These are phyloP conservation scores for Poa pratensis DNA, from an alignment of 176 grass and related monocot species.

Conservation along the genomic window DNA sequence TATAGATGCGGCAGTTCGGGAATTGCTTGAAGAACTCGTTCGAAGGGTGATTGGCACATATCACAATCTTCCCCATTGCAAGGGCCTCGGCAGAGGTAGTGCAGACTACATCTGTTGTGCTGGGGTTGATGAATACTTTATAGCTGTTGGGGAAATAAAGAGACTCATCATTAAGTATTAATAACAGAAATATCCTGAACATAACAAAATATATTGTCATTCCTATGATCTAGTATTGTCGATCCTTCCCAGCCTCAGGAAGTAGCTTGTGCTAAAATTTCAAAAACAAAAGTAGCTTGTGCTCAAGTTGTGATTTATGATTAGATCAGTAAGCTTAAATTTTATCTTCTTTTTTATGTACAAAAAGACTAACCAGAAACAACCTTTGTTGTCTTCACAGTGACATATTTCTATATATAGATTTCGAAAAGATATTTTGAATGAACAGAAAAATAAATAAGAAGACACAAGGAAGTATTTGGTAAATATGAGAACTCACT, in stretches of 20 bases:
- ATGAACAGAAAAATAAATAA: not conserved
- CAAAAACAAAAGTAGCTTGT: not conserved
- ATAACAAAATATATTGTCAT: slow-evolving; percentile 16
- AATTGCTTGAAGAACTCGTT: slow-evolving; percentile 99
- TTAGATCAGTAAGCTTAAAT: slow-evolving; percentile 10
- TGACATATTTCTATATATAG: not conserved
- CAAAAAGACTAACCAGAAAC: not conserved
- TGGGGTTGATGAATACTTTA: slow-evolving; percentile 94
- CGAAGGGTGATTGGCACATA: slow-evolving; percentile 95
- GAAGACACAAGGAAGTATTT: not conserved
- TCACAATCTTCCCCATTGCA: slow-evolving; percentile 96
- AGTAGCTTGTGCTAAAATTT: not conserved
- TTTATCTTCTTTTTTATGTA: not conserved
- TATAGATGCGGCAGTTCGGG: slow-evolving; percentile 82
- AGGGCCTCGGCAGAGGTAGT: slow-evolving; percentile 91
- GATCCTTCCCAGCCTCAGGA: not conserved
- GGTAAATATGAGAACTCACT: slow-evolving; percentile 67
- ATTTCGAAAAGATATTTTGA: slow-evolving; percentile 7
- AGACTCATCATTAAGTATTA: slow-evolving; percentile 27
- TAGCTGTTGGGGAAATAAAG: slow-evolving; percentile 60
- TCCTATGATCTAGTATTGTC: not conserved
- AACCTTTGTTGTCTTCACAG: not conserved
- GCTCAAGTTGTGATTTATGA: not conserved
- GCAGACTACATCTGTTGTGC: slow-evolving; percentile 95
- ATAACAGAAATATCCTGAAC: slow-evolving; percentile 25